A percentile compares a stretch with the other conserved stretches of the same genome.
Conservation (phyloP, 257 asterid genomes). For the Solanum etuberosum region DNA sequence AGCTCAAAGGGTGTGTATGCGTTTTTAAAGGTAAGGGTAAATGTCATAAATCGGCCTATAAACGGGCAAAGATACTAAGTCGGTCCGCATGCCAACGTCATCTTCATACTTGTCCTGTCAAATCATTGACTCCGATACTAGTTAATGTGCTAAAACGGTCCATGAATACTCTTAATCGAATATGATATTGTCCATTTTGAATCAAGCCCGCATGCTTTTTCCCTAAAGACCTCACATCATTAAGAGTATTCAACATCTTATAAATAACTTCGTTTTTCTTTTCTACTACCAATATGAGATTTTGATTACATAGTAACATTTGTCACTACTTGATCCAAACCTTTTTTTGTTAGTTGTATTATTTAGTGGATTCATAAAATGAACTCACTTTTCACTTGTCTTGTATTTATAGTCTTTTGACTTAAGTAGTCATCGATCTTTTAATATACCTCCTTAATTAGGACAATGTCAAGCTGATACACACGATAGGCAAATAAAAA, state of each 20-base stretch:
- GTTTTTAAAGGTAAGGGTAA: too few relatives aligned
- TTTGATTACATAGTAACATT: neutral
- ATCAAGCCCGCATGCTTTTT: fast-evolving
- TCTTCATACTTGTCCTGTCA: neutral
- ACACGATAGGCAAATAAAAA: neutral
- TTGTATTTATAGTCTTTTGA: neutral
- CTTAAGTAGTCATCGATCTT: neutral
- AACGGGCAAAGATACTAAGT: neutral
- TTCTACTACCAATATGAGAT: neutral
- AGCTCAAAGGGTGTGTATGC: neutral
- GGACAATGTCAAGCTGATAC: neutral
- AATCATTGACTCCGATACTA: neutral
- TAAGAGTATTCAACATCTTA: too few relatives aligned
- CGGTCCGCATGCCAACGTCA: neutral
- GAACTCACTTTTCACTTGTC: neutral
- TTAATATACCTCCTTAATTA: neutral
- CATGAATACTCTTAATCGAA: too few relatives aligned
- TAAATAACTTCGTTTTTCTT: neutral
- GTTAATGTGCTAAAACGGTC: neutral
- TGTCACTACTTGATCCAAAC: neutral
- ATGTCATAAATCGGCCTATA: too few relatives aligned
- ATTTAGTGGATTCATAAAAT: neutral
- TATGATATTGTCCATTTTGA: too few relatives aligned
- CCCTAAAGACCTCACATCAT: neutral
- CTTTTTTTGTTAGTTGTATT: neutral